Conservation (phyloP, 2,329 filamentous ascomycete genomes). For the Mycosphaerella sp. region DNA sequence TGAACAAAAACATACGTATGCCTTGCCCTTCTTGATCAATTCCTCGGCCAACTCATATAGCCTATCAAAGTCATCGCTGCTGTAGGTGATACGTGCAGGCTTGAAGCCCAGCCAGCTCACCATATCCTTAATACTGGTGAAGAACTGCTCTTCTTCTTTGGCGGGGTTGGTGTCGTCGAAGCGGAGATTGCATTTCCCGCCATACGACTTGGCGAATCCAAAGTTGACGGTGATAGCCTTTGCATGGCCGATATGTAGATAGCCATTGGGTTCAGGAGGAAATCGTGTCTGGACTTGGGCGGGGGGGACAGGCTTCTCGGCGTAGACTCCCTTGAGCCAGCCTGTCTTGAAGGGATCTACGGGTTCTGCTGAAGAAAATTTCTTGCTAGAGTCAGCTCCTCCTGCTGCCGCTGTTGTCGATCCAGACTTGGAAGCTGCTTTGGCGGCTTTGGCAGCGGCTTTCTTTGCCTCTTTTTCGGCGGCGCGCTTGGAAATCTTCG, state of each 20-base stretch:
- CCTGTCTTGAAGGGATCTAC: constrained; percentile 46
- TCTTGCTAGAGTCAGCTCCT: constrained; percentile 3
- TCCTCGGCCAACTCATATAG: constrained; percentile 86
- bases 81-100: constrained; percentile 73
- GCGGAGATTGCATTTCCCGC: constrained; percentile 68
- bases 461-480: constrained; percentile 48
- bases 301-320: constrained; percentile 41
- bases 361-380: constrained; percentile 33
- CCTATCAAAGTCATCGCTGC: constrained; percentile 81
- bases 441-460: constrained; percentile 42
- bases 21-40: constrained; percentile 63
- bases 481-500: constrained; percentile 43
- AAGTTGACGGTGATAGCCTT: constrained; percentile 98
- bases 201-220: constrained; percentile 80
- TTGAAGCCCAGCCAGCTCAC: constrained; percentile 81
- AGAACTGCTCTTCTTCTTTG: constrained; percentile 85
- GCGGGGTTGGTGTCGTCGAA: constrained; percentile 97
- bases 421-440: constrained; percentile 38
- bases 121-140: constrained; percentile 81
- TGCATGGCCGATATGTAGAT: constrained; percentile 85
- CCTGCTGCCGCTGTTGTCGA: constrained; percentile 14
- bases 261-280: constrained; percentile 72
- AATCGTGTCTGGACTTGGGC: constrained; percentile 45
- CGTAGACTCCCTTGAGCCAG: constrained; percentile 47
- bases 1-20: constrained; percentile 81